A percentile compares a stretch with the other conserved stretches of the same genome.
Evolutionary conservation across 306 rosid species (phyloP).

Genomic region (Elaeagnus macrophylla): DNA sequence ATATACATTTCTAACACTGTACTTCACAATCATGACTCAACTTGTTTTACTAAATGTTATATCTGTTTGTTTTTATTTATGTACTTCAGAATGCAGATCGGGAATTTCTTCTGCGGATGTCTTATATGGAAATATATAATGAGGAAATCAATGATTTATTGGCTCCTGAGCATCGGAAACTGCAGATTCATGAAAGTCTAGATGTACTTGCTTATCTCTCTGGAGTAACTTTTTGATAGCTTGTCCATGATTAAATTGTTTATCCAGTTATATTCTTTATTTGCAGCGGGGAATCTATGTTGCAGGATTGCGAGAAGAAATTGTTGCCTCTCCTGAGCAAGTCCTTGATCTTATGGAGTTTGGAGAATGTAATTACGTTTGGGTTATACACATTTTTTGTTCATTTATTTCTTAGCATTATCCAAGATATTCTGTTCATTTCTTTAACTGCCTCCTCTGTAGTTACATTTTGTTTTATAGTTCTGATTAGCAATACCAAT

Average conservation of each 20-base stretch:
- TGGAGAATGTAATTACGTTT: conserved; percentile 64
- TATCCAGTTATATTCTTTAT: conserved; percentile 17
- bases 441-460: background rate
- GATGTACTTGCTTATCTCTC: conserved; percentile 43
- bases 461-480: too few relatives aligned
- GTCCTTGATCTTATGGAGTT: conserved; percentile 72
- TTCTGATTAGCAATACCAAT: too few relatives aligned
- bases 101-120: conserved; percentile 93
- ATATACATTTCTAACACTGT: background rate
- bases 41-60: background rate
- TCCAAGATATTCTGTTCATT: background rate
- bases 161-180: conserved; percentile 90
- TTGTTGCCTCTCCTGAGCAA: conserved; percentile 87
- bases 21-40: background rate
- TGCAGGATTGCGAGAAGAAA: conserved; percentile 94
- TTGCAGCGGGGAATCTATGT: conserved; percentile 87
- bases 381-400: conserved; percentile 6
- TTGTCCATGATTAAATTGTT: conserved; percentile 8
- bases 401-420: background rate
- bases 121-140: conserved; percentile 94
- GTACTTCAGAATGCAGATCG: conserved; percentile 57
- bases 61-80: background rate
- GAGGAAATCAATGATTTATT: conserved; percentile 90
- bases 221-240: conserved; percentile 2
- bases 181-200: conserved; percentile 87